Base-by-base conservation (phyloP, 768 basidiomycete species). In the Termitomyces heimii region DNA sequence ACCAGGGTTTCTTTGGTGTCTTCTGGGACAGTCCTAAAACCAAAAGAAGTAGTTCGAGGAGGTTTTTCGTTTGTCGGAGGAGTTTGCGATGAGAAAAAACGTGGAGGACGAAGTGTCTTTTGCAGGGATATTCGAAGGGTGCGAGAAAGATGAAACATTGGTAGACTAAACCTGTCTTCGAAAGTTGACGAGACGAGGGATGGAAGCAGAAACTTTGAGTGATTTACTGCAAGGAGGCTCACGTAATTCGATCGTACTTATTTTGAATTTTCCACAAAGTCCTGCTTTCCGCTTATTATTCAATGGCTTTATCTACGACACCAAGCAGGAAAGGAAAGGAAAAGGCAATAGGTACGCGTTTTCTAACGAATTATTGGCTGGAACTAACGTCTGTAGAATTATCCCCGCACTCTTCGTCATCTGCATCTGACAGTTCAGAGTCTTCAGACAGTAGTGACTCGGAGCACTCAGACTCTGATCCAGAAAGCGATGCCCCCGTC, bases 1-100 rank as follows among this genome's bases (percentile, higher is more conserved):
- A 99, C 97, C 46, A 98, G 79, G 2, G 81, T 74, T 73, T 98
- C 96, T 69, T 99, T 99, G 35, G 80, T 70, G 34, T 89, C 85
- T 68, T 92, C 89, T 14, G 89, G 89, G 3, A 99, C 86, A 7
- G 87, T 90, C 71, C 79, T 82, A 81, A 94, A 99, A 28, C 97
- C 97, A 70, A 99, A 99, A 34, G 97, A 96, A 0, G 94, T 79
- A 5, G 87, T 89, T 57, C 73, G 70, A 14, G 71, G 60, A 28
- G 73, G 16, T 31, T 54, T 49, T 40, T 62, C 54, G 2, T 56
- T 35, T 4, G 63, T 35, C 10, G 61, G 43, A 34, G 56, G 46
- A 9, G 56, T 58, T 48, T 71, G 66, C 26, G 69, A 64, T 44
- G 66, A 65, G 42, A 67, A 58, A 18, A 12, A 53, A 31, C 64